phyloP scores from a whole-genome alignment of 1,139 yeast species.

The Waltiozyma sp. region DNA sequence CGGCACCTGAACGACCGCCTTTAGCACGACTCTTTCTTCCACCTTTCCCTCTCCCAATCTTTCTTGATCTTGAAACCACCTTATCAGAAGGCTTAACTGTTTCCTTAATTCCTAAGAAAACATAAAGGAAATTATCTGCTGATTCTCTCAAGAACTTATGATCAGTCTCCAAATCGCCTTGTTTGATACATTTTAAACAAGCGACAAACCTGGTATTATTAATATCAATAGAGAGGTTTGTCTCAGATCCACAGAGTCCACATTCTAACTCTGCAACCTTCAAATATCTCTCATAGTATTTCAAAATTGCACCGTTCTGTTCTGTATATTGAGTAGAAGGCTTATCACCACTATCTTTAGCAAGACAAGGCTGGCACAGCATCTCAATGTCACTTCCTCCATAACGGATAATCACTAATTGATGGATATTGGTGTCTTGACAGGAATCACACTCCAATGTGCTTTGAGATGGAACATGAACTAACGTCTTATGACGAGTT shows the following conservation, averaged over 20 bases:
- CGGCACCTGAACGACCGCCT: slow-evolving; percentile 6
- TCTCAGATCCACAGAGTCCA: slow-evolving; percentile 31
- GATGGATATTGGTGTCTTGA: slow-evolving; percentile 43
- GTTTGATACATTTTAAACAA: slow-evolving; percentile 33
- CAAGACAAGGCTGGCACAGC: slow-evolving; percentile 37
- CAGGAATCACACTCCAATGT: slow-evolving; percentile 47
- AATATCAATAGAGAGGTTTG: slow-evolving; percentile 29
- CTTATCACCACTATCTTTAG: slow-evolving; percentile 28
- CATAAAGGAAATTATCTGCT: slow-evolving; percentile 36
- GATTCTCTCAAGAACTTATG: slow-evolving; percentile 32
- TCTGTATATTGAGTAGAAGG: slow-evolving; percentile 41
- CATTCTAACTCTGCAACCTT: slow-evolving; percentile 43
- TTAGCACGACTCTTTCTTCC: slow-evolving; percentile 4
- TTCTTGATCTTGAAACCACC: slow-evolving; percentile 21
- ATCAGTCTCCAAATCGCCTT: slow-evolving; percentile 14
- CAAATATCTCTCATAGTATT: slow-evolving; percentile 35
- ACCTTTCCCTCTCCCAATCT: slow-evolving; percentile 17
- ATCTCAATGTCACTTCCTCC: slow-evolving; percentile 46
- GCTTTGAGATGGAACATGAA: slow-evolving; percentile 27
- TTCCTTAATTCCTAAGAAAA: slow-evolving; percentile 40
- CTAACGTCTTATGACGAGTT: slow-evolving; percentile 43
- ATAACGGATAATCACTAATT: slow-evolving; percentile 37
- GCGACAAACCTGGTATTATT: slow-evolving; percentile 20
- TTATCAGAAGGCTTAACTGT: slow-evolving; percentile 11
- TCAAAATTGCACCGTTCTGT: slow-evolving; percentile 44